These are phyloP conservation scores for Agrocybe chaxingu DNA, from an alignment of 768 basidiomycete species.

Conservation along the genomic window DNA sequence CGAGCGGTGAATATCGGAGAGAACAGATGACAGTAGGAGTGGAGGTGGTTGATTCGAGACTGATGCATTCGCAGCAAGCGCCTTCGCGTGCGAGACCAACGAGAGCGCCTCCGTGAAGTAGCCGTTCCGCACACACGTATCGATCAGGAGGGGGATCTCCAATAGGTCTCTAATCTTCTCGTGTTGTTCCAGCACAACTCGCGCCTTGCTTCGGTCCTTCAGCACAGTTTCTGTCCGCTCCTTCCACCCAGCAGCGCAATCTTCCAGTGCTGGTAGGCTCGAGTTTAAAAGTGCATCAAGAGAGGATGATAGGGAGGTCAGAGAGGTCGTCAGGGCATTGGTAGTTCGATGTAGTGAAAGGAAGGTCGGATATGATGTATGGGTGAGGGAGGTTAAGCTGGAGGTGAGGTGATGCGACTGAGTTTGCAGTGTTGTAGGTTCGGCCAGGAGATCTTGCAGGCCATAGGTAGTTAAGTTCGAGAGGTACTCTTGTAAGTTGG, in stretches of 20 bases:
- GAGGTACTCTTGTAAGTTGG: constrained; percentile 52
- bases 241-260: constrained; percentile 67
- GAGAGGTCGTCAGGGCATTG: constrained; percentile 65
- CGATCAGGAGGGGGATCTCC: constrained; percentile 86
- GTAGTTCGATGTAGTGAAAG: constrained; percentile 84
- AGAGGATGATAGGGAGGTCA: constrained; percentile 72
- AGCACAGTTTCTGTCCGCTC: constrained; percentile 73
- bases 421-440: constrained; percentile 75
- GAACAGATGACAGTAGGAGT: constrained; percentile 57
- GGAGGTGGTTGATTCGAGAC: constrained; percentile 35
- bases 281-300: constrained; percentile 62
- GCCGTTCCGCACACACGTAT: constrained; percentile 90
- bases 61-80: constrained; percentile 41
- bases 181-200: constrained; percentile 88
- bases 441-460: constrained; percentile 63
- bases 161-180: constrained; percentile 91
- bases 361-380: constrained; percentile 89
- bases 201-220: constrained; percentile 68
- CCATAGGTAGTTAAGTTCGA: constrained; percentile 61
- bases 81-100: constrained; percentile 67
- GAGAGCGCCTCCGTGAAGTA: constrained; percentile 92
- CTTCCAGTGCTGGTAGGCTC: constrained; percentile 76
- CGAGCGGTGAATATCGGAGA: constrained; percentile 64
- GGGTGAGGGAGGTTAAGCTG: constrained; percentile 85
- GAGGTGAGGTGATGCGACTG: constrained; percentile 86